Evolutionary conservation across 1,284 basidiomycete genomes (phyloP).

Genomic region (Boletus sp.): DNA sequence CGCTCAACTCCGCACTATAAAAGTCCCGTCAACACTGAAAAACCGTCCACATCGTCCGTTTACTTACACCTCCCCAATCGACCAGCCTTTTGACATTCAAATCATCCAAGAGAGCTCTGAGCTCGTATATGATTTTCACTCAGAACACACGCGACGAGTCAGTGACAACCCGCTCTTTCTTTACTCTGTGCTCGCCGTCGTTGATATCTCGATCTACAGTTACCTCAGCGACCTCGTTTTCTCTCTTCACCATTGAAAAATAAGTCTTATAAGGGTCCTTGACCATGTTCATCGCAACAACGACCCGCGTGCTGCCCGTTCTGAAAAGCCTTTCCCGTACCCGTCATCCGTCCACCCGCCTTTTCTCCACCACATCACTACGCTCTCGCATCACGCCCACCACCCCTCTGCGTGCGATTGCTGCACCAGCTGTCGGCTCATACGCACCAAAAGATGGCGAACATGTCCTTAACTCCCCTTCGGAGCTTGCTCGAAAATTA

Average conservation of each 20-base stretch:
- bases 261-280: neutral
- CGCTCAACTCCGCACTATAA: too few relatives aligned
- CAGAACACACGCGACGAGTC: constrained; percentile 83
- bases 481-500: constrained; percentile 86
- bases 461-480: constrained; percentile 86
- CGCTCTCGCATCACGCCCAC: constrained; percentile 35
- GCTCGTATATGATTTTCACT: constrained; percentile 75
- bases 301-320: constrained; percentile 10
- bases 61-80: neutral
- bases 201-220: constrained; percentile 36
- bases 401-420: constrained; percentile 56
- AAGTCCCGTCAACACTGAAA: too few relatives aligned
- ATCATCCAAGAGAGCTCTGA: constrained; percentile 12
- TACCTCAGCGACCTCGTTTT: constrained; percentile 86
- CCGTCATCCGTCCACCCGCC: constrained; percentile 24
- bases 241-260: constrained; percentile 58
- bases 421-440: constrained; percentile 74
- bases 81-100: neutral
- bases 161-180: constrained; percentile 25
- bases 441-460: constrained; percentile 68
- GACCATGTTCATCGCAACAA: constrained; percentile 12
- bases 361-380: constrained; percentile 34
- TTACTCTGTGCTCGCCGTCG: neutral
- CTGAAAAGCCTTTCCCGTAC: constrained; percentile 13
- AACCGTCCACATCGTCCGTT: too few relatives aligned